These are phyloP conservation scores for Dicorynia guianensis DNA, from an alignment of 306 rosid genomes.

Conservation along the genomic window DNA sequence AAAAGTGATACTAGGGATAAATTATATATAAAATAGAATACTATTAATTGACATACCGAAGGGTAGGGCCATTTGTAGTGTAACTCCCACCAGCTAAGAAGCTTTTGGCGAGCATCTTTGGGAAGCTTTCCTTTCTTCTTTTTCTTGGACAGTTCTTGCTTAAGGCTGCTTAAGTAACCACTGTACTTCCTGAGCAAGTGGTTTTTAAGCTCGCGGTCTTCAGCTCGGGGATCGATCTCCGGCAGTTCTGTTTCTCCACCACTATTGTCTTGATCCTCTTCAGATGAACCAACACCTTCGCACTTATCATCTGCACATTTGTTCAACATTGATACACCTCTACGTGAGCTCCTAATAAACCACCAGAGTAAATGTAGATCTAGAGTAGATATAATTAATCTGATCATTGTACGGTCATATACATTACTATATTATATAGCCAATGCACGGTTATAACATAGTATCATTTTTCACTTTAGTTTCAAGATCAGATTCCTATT, in stretches of 20 bases:
- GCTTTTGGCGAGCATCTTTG: constrained; percentile 96
- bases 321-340: constrained; percentile 18
- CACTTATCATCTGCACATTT: constrained; percentile 68
- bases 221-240: constrained; percentile 88
- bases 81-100: constrained; percentile 96
- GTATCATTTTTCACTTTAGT: too few species aligned
- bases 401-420: too few species aligned
- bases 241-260: constrained; percentile 85
- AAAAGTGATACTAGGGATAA: too few species aligned
- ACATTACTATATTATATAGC: too few species aligned
- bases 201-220: constrained; percentile 91
- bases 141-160: constrained; percentile 96
- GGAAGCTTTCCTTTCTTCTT: constrained; percentile 97
- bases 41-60: constrained; percentile 55
- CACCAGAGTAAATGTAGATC: not conserved
- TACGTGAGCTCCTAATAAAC: not conserved
- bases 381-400: not conserved
- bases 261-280: constrained; percentile 87
- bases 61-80: constrained; percentile 99
- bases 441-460: not conserved
- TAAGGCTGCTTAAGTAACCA: constrained; percentile 92
- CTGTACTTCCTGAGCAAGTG: constrained; percentile 88
- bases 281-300: constrained; percentile 81
- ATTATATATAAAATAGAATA: too few species aligned
- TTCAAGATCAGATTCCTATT: too few species aligned